A percentile compares a stretch with the other conserved stretches of the same genome.
Evolutionary conservation across 148 eudicot genomes (phyloP).

Genomic region (Cornus kousa): DNA sequence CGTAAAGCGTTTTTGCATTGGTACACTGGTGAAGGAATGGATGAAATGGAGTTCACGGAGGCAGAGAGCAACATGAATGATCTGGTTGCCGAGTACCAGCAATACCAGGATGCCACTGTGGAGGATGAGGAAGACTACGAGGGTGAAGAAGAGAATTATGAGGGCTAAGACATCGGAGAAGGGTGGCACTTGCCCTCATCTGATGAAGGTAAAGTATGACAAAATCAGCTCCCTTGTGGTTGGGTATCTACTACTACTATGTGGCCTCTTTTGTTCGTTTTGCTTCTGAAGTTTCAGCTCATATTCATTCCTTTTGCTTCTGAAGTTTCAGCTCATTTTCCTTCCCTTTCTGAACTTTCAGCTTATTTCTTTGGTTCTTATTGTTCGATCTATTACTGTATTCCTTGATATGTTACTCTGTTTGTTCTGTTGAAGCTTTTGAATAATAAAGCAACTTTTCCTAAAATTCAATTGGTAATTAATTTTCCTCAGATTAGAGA

Average conservation of each 20-base stretch:
- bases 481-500: too few species aligned
- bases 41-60: slow-evolving; percentile 80
- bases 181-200: too few species aligned
- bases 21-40: slow-evolving; percentile 88
- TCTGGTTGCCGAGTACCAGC: slow-evolving; percentile 81
- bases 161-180: too few species aligned
- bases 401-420: not conserved
- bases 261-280: not conserved
- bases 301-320: not conserved
- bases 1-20: slow-evolving; percentile 85
- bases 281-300: not conserved
- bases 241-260: not conserved
- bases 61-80: slow-evolving; percentile 91
- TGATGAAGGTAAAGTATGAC: too few species aligned
- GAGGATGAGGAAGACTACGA: too few species aligned
- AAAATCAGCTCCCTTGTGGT: too few species aligned
- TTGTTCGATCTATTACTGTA: not conserved
- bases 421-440: not conserved
- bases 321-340: not conserved
- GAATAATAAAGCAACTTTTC: too few species aligned
- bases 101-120: slow-evolving; percentile 81
- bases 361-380: not conserved
- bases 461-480: too few species aligned
- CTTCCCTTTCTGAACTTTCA: not conserved
- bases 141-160: too few species aligned